phyloP scores from a whole-genome alignment of 768 basidiomycete genomes.

The Albatrellus ellisii region DNA sequence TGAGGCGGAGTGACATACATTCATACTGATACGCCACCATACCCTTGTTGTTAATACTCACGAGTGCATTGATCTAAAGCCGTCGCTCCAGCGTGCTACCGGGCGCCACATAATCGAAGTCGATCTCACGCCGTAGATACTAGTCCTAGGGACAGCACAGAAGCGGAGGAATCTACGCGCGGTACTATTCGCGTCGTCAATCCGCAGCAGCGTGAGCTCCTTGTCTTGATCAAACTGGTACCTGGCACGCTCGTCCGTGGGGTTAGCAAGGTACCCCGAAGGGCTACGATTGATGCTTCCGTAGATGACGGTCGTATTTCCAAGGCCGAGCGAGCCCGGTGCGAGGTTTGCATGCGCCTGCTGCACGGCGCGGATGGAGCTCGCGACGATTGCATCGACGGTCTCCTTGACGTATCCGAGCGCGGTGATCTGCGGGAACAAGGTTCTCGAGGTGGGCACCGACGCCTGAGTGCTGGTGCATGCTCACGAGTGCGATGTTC shows the following conservation, averaged over 20 bases:
- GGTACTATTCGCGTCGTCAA: slow-evolving; percentile 44
- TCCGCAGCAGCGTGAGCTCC: slow-evolving; percentile 52
- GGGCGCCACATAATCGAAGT: background rate
- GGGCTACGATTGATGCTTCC: slow-evolving; percentile 70
- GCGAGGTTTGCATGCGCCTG: slow-evolving; percentile 51
- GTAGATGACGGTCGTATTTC: slow-evolving; percentile 54
- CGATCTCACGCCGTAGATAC: slow-evolving; percentile 49
- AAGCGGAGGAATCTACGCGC: slow-evolving; percentile 59
- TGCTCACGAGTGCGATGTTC: slow-evolving; percentile 69
- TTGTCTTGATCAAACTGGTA: slow-evolving; percentile 69
- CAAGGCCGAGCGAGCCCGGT: slow-evolving; percentile 45
- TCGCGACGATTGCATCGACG: slow-evolving; percentile 57
- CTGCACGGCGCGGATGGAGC: slow-evolving; percentile 55
- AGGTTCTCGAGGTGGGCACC: slow-evolving; percentile 72
- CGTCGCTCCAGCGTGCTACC: background rate
- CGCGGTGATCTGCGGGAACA: slow-evolving; percentile 62
- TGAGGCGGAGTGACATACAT: slow-evolving; percentile 25
- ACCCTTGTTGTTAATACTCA: slow-evolving; percentile 75
- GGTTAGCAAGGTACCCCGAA: slow-evolving; percentile 66
- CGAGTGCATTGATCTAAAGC: slow-evolving; percentile 64
- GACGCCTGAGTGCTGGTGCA: slow-evolving; percentile 67
- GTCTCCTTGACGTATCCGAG: slow-evolving; percentile 63
- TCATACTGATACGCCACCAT: slow-evolving; percentile 78
- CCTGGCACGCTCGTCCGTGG: slow-evolving; percentile 48
- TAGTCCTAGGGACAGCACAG: slow-evolving; percentile 72